Conservation (phyloP, 78 protist species). For the Cyanophora paradoxa region DNA sequence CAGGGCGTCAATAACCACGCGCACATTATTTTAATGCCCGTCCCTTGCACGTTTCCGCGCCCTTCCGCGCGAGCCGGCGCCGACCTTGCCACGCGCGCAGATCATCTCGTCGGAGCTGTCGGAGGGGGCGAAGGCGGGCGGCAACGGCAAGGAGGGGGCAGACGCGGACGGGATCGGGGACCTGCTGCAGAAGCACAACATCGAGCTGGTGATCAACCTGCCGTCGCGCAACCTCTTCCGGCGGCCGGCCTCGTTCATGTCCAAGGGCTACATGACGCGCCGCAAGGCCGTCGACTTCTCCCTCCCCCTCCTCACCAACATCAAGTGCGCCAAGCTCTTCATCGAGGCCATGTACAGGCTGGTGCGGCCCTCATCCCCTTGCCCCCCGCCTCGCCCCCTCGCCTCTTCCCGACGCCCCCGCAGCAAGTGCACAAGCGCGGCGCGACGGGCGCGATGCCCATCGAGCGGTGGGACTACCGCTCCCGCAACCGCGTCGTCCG, state of each 20-base stretch:
- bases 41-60: too few relatives aligned
- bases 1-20: too few relatives aligned
- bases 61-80: too few relatives aligned
- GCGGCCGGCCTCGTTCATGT: constrained; percentile 68
- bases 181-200: constrained; percentile 24
- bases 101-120: too few relatives aligned
- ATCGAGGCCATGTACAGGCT: constrained; percentile 48
- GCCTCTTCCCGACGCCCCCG: too few relatives aligned
- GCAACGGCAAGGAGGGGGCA: not conserved
- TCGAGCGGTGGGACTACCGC: constrained; percentile 1
- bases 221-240: constrained; percentile 62
- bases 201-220: constrained; percentile 72
- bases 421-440: not conserved
- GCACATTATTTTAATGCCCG: too few relatives aligned
- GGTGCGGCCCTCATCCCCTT: constrained; percentile 7
- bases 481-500: constrained; percentile 1
- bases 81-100: too few relatives aligned
- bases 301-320: constrained; percentile 61
- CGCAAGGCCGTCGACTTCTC: constrained; percentile 76
- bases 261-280: constrained; percentile 75
- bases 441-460: not conserved
- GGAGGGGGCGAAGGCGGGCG: too few relatives aligned
- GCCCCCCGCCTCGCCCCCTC: not conserved
- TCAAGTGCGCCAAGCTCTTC: constrained; percentile 81
- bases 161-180: not conserved